Evolutionary conservation across 1,284 basidiomycete species (phyloP), one percentile per base, ranked within the genome.

Genomic region (Lignosus rhinocerotis): DNA sequence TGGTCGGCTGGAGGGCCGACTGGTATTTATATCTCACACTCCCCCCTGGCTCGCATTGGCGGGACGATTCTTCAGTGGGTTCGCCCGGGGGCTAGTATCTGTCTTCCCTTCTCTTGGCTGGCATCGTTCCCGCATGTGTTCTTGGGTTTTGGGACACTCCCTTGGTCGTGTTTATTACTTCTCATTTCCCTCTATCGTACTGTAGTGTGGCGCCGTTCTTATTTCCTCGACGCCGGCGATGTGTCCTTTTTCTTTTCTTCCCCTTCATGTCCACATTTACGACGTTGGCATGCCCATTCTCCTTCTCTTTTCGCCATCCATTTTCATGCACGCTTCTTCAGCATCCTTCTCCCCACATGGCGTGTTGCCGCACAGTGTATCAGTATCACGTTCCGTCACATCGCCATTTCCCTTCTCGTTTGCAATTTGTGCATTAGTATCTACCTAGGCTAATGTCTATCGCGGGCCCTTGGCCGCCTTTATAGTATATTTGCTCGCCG

Each of bases 111-210:
- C 56, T 62, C 56, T 67, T 68, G 68, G 61, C 69, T 69, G 67
- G 69, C 63, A 55, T 64, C 61, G 63, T 64, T 59, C 64, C 64
- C 65, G 64, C 51, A 39, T 76, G 72, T 76, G 72, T 74, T 79
- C 71, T 78, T 78, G 77, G 74, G 74, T 78, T 72, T 71, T 77
- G 72, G 76, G 74, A 75, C 73, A 65, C 53, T 67, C 67, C 36
- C 36, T 72, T 69, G 68, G 63, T 69, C 66, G 60, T 69, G 66
- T 70, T 66, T 66, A 68, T 61, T 64, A 61, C 51, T 59, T 60
- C n/a, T n/a, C 38, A 50, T 50, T 53, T 60, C 48, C 51, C 44
- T 44, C 47, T 66, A 66, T 62, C 60, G 60, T 63, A 60, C 55
- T 59, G 55, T 66, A 57, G 55, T 53, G 53, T 51, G 51, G 54